Evolutionary conservation across 768 basidiomycete genomes (phyloP).

Genomic region (Lactarius vividus): DNA sequence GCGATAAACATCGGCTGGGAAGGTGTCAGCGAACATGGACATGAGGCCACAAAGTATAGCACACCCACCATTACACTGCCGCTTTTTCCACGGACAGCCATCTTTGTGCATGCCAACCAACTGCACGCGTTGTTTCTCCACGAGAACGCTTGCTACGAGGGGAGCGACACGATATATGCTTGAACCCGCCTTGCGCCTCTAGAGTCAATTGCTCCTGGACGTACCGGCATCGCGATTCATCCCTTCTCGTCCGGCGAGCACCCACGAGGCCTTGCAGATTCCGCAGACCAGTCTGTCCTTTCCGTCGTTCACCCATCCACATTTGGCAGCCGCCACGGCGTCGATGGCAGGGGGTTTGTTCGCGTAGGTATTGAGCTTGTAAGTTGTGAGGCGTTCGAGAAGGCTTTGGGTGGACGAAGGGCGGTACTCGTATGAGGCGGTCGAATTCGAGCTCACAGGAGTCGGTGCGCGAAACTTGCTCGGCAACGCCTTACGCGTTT

Average conservation of each 20-base stretch:
- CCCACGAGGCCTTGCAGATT: constrained; percentile 71
- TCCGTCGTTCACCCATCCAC: constrained; percentile 82
- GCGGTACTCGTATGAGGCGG: constrained; percentile 58
- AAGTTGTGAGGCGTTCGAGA: constrained; percentile 70
- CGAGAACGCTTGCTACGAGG: constrained; percentile 56
- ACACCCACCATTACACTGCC: constrained; percentile 73
- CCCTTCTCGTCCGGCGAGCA: constrained; percentile 65
- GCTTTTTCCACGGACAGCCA: constrained; percentile 80
- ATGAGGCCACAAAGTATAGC: background rate
- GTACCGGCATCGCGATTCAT: constrained; percentile 75
- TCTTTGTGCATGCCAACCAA: constrained; percentile 73
- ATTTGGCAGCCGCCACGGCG: constrained; percentile 76
- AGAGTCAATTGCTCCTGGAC: constrained; percentile 36
- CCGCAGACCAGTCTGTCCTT: constrained; percentile 77
- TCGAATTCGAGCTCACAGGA: constrained; percentile 32
- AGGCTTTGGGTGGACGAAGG: constrained; percentile 77
- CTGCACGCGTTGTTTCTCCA: constrained; percentile 68
- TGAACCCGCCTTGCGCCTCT: constrained; percentile 1
- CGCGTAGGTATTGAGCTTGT: constrained; percentile 74
- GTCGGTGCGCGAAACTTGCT: constrained; percentile 41
- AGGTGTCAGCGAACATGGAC: background rate
- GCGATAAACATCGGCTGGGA: constrained; percentile 35
- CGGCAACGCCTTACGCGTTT: constrained; percentile 49
- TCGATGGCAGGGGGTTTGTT: constrained; percentile 74
- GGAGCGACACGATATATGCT: constrained; percentile 3